These are phyloP conservation scores for Rhodotorula glutinis DNA, from an alignment of 1,284 basidiomycete species.

Conservation along the genomic window DNA sequence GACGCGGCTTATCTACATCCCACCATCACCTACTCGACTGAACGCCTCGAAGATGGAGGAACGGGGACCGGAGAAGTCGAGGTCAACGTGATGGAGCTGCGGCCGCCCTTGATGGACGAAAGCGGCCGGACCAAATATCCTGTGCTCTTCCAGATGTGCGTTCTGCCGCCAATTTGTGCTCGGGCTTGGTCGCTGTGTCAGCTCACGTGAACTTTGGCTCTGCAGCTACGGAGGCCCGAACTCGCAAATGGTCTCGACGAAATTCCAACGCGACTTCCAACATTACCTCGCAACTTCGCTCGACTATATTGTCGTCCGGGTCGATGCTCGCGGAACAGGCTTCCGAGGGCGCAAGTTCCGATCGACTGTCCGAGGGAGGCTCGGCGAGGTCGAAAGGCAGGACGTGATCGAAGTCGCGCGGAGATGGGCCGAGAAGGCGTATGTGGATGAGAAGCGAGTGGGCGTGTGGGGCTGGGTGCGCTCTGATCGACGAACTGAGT, in stretches of 20 bases:
- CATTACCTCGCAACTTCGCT: slow-evolving; percentile 76
- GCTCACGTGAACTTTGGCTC: neutral
- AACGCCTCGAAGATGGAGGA: neutral
- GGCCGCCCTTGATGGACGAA: slow-evolving; percentile 86
- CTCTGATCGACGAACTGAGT: neutral
- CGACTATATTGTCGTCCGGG: slow-evolving; percentile 78
- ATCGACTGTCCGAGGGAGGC: slow-evolving; percentile 75
- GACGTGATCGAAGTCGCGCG: slow-evolving; percentile 82
- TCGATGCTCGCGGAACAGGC: slow-evolving; percentile 86
- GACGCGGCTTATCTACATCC: slow-evolving; percentile 69
- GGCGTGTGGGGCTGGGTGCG: slow-evolving; percentile 92
- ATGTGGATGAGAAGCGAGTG: slow-evolving; percentile 70
- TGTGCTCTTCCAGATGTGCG: slow-evolving; percentile 79
- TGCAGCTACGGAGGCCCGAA: slow-evolving; percentile 82
- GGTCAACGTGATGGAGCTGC: slow-evolving; percentile 60
- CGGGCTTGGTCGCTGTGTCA: slow-evolving; percentile 3
- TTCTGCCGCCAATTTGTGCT: slow-evolving; percentile 24
- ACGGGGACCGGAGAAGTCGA: slow-evolving; percentile 5
- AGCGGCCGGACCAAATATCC: slow-evolving; percentile 90
- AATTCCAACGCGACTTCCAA: slow-evolving; percentile 75
- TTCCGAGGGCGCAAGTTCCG: slow-evolving; percentile 77
- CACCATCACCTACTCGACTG: slow-evolving; percentile 58
- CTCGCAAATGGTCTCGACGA: slow-evolving; percentile 70
- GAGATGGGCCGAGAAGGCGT: slow-evolving; percentile 49
- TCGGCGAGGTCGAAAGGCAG: slow-evolving; percentile 78